These are phyloP conservation scores for Eutypella sp. DNA, from an alignment of 2,329 filamentous ascomycete genomes.

Conservation along the genomic window DNA sequence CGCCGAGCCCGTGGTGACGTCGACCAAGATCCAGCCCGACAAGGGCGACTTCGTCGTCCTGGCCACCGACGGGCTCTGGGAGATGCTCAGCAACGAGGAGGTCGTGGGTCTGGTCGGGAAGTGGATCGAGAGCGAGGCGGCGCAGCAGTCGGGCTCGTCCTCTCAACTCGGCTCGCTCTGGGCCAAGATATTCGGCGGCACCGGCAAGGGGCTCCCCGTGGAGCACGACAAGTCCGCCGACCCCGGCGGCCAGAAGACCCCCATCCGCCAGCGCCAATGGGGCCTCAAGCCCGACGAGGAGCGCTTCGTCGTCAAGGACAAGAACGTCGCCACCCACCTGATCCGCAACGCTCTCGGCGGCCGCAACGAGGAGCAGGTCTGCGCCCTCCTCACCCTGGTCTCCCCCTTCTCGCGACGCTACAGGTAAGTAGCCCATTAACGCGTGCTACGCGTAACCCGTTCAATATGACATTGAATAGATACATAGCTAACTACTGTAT, in stretches of 20 bases:
- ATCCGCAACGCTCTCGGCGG: constrained; percentile 93
- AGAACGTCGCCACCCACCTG: constrained; percentile 93
- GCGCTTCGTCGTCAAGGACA: constrained; percentile 90
- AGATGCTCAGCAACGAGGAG: constrained; percentile 98
- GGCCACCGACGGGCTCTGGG: constrained; percentile 95
- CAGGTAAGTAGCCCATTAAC: constrained; percentile 51
- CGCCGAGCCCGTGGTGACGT: constrained; percentile 90
- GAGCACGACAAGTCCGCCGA: constrained; percentile 53
- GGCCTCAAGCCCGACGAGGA: constrained; percentile 69
- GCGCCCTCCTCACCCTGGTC: constrained; percentile 83
- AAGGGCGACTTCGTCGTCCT: constrained; percentile 94
- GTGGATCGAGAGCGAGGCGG: constrained; percentile 80
- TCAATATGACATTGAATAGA: no score
- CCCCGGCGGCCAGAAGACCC: constrained; percentile 71
- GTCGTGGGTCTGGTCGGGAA: constrained; percentile 93
- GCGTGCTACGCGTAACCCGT: no score
- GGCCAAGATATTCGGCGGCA: constrained; percentile 60
- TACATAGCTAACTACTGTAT: constrained; percentile 13
- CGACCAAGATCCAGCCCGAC: constrained; percentile 82
- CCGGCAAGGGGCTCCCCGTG: constrained; percentile 63
- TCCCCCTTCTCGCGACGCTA: constrained; percentile 89
- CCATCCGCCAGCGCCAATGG: constrained; percentile 88
- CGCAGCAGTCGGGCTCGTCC: constrained; percentile 45
- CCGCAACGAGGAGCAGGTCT: constrained; percentile 88
- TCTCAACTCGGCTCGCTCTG: constrained; percentile 66